Conservation (phyloP, 441 rosid genomes). For the Isatis lusitanica region DNA sequence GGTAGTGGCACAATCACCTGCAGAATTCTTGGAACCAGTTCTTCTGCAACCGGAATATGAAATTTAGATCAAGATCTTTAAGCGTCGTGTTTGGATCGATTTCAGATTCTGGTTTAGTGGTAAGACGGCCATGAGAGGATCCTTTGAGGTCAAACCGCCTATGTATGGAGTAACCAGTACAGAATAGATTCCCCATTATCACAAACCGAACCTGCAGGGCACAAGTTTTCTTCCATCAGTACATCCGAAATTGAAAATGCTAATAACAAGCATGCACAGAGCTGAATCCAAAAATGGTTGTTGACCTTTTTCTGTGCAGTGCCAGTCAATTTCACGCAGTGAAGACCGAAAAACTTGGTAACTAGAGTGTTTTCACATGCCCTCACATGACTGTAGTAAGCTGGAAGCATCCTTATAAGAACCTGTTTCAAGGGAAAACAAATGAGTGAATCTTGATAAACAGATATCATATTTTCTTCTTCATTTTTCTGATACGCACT, state of each 20-base stretch:
- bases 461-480: too few species aligned
- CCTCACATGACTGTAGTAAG: constrained; percentile 89
- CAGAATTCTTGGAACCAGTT: constrained; percentile 89
- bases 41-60: constrained; percentile 71
- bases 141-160: constrained; percentile 96
- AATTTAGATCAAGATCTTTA: constrained; percentile 95
- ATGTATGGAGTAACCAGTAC: constrained; percentile 74
- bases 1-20: constrained; percentile 52
- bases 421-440: constrained; percentile 49
- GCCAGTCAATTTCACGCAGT: constrained; percentile 84
- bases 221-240: constrained; percentile 29
- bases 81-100: constrained; percentile 88
- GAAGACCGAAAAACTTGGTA: constrained; percentile 89
- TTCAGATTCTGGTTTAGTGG: constrained; percentile 78
- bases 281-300: constrained; percentile 1
- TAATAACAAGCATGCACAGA: not conserved
- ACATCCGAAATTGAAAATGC: constrained; percentile 8
- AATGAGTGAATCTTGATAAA: constrained; percentile 21
- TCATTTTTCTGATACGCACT: constrained; percentile 38
- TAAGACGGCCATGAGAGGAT: constrained; percentile 90
- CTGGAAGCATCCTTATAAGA: constrained; percentile 92
- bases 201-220: constrained; percentile 76
- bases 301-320: constrained; percentile 89
- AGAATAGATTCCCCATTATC: constrained; percentile 93
- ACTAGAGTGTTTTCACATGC: constrained; percentile 84